Evolutionary conservation across 306 rosid species (phyloP), one percentile per base, ranked within the genome.

Genomic region (Lathyrus tuberosus): DNA sequence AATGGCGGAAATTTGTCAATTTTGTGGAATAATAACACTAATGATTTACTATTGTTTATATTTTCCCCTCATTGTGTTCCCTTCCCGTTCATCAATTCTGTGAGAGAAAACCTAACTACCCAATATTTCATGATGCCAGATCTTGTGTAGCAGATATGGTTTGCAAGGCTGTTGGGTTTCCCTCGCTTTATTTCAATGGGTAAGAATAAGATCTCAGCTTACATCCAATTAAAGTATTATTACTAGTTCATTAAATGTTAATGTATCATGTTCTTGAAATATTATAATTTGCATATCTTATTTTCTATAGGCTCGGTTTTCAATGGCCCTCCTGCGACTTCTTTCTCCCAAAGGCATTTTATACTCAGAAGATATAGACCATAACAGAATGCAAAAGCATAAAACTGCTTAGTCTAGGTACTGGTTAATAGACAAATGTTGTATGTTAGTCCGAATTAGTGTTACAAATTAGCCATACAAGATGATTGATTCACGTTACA

Each of bases 111-210:
- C 56, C 56, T 60, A 66, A 54, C 66, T 7, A 43, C 13, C 9
- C 11, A 44, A 31, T 52, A 40, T 74, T 79, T 67, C 51, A 35
- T 67, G 31, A 74, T 49, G 57, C 76, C 86, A 90, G 98, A 35
- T 83, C 69, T 69, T 82, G 65, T 85, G 84, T 81, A 72, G 83
- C 72, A 88, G 76, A 69, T 85, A 42, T 75, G 98, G 96, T 62
- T 80, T 93, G 70, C 79, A 71, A 67, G 97, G 96, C 44, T 80
- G 88, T 79, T 90, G 98, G 98, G 72, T 75, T 44, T 88, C 86
- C 37, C 84, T 90, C 8, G 90, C 82, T 11, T 77, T 81, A 82
- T 90, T 90, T 76, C 97, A 93, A 67, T 88, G 98, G 98, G 98
- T 93, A 76, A 86, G 89, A 38, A 30, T 37, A 61, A 7, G 65